Conservation (phyloP, 2,329 filamentous ascomycete species). For the Xylaria sp. region DNA sequence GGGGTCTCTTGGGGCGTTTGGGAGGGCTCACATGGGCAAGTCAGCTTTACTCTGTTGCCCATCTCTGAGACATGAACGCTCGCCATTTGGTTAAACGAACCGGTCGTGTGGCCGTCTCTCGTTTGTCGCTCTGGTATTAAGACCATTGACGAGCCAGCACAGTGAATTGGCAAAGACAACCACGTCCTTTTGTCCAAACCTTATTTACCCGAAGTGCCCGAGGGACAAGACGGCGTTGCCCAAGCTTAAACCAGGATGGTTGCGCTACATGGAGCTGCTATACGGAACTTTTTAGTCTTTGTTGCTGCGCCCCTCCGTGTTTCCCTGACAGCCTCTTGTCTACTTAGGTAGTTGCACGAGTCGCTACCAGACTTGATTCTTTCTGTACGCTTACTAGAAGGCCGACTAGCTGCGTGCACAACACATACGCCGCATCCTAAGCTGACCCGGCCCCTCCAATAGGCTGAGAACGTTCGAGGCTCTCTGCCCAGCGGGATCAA, state of each 20-base stretch:
- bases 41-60: conserved; percentile 37
- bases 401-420: neutral
- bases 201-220: neutral
- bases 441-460: conserved; percentile 21
- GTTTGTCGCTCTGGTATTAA: conserved; percentile 24
- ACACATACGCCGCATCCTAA: conserved; percentile 12
- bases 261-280: conserved; percentile 9
- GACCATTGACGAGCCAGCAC: conserved; percentile 17
- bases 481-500: conserved; percentile 2
- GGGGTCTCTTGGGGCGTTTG: neutral
- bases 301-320: conserved; percentile 18
- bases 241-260: conserved; percentile 12
- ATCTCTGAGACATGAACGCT: conserved; percentile 38
- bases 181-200: conserved; percentile 13
- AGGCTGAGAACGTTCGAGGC: conserved; percentile 22
- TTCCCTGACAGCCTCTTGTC: conserved; percentile 2
- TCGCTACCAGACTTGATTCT: neutral
- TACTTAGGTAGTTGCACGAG: neutral
- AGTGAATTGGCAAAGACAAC: conserved; percentile 15
- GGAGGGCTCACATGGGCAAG: conserved; percentile 47
- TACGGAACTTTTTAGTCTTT: conserved; percentile 7
- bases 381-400: neutral
- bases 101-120: conserved; percentile 20
- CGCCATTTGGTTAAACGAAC: conserved; percentile 12
- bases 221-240: neutral